A percentile compares a stretch with the other conserved stretches of the same genome.
Evolutionary conservation across 2,329 filamentous ascomycete species (phyloP).

Genomic region (Beauveria medogensis): DNA sequence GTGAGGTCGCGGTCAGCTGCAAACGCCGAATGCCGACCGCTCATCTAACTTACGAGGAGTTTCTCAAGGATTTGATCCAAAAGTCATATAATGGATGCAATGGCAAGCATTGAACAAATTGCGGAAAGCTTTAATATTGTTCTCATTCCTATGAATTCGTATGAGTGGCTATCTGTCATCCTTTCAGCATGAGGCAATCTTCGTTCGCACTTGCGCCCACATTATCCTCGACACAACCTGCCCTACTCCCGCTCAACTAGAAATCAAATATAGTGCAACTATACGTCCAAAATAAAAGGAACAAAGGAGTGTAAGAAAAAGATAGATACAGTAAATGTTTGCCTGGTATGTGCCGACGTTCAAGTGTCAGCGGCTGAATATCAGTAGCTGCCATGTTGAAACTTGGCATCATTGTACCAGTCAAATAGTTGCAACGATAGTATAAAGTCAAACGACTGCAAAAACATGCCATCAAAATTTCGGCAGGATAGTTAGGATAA

Average conservation of each 20-base stretch:
- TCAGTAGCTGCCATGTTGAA: conserved; percentile 6
- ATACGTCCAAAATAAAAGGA: not conserved
- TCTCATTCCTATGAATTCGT: conserved; percentile 10
- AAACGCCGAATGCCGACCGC: not conserved
- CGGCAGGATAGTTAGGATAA: not conserved
- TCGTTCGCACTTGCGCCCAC: not conserved
- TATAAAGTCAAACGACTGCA: not conserved
- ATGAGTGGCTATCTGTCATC: not conserved
- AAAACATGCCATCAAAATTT: conserved; percentile 18
- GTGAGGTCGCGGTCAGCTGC: not conserved
- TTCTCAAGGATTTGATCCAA: too few relatives aligned
- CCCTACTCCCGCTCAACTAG: conserved; percentile 9
- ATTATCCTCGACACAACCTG: not conserved
- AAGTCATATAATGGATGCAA: not conserved
- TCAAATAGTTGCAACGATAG: not conserved
- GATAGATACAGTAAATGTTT: conserved; percentile 9
- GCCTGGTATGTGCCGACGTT: not conserved
- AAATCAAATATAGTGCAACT: conserved; percentile 4
- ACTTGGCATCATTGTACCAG: conserved; percentile 1
- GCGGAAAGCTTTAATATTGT: not conserved
- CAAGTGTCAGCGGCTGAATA: conserved; percentile 21
- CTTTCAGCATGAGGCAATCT: conserved; percentile 3
- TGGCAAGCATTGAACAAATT: not conserved
- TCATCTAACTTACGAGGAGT: too few relatives aligned
- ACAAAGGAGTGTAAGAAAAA: conserved; percentile 8